Conservation (phyloP, 106 monocot species). For the Platanthera guangdongensis region DNA sequence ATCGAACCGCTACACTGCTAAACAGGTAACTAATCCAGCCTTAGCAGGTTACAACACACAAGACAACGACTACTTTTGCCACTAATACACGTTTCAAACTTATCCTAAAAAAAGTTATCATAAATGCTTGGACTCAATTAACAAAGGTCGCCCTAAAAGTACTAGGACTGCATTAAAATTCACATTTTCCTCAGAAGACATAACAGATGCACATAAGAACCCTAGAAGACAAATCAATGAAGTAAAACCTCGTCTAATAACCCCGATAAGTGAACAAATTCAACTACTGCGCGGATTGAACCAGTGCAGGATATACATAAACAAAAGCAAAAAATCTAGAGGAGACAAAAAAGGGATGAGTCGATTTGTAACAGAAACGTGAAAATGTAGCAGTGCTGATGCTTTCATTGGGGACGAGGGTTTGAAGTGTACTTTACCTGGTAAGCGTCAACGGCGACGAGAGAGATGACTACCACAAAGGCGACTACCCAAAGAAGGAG, state of each 20-base stretch:
- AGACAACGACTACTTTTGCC: too few species aligned
- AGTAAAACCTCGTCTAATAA: background rate
- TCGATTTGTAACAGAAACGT: too few species aligned
- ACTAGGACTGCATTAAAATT: background rate
- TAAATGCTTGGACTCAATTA: background rate
- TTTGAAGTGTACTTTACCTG: conserved; percentile 5
- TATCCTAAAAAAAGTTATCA: background rate
- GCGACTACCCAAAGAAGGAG: conserved; percentile 17
- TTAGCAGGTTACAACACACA: too few species aligned
- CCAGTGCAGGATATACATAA: background rate
- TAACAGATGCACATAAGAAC: conserved; percentile 1
- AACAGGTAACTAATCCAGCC: too few species aligned
- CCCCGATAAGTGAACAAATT: background rate
- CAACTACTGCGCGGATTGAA: background rate
- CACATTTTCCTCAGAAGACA: background rate
- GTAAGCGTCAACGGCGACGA: conserved; percentile 18
- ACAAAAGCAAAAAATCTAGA: background rate
- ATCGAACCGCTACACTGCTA: too few species aligned
- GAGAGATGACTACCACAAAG: conserved; percentile 11
- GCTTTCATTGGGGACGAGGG: background rate
- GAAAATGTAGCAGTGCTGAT: background rate
- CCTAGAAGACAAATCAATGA: background rate
- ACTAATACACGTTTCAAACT: too few species aligned
- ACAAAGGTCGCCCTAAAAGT: background rate
- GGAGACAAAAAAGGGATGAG: background rate